Base-by-base conservation (phyloP, 2,329 filamentous ascomycete genomes). In the Colletotrichum melonis region DNA sequence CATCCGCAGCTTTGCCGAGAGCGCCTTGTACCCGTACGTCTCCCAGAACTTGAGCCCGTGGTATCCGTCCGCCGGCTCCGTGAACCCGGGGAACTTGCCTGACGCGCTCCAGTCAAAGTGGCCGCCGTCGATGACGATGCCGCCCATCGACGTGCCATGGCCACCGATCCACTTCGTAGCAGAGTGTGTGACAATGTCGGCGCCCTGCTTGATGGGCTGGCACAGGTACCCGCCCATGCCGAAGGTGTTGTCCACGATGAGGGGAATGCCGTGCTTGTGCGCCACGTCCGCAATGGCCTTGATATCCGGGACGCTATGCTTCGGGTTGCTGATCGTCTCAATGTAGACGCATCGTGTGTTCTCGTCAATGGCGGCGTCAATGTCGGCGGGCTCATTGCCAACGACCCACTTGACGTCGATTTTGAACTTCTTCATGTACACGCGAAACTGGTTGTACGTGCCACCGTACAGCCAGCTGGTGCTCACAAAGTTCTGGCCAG, bases 391-490 rank as follows among this genome's bases (percentile, higher is more conserved):
- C 72, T 91, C 91, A 83, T 98, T 95, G 56, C 94, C 94, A 64
- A 91, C 88, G 78, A 98, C 89, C 78, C 98, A 98, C 86, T 95
- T 97, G 80, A 95, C 96, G 54, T 88, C 87, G 80, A 98, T 95
- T 73, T 95, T 95, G 60, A 98, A 85, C 19, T 95, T 91, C 6
- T 94, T 93, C 71, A 98, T 88, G 76, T 95, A 89, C 57, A 98
- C 95, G 84, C 98, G 98, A 85, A 98, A 91, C 86, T 98, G 96
- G 86, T 98, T 98, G 88, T 98, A 98, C 12, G 96, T 98, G 81
- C 95, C 95, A 76, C 95, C 95, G 84, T 98, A 98, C 72, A 98
- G 87, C 85, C 97, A 98, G 66, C 92, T 92, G 7, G 95, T 98
- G n/a, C 94, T 93, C 59, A 98, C 90, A 77, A 98, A 97, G 87